These are phyloP conservation scores for Allodekkera sacchari DNA, from an alignment of 805 yeast species.

Conservation along the genomic window DNA sequence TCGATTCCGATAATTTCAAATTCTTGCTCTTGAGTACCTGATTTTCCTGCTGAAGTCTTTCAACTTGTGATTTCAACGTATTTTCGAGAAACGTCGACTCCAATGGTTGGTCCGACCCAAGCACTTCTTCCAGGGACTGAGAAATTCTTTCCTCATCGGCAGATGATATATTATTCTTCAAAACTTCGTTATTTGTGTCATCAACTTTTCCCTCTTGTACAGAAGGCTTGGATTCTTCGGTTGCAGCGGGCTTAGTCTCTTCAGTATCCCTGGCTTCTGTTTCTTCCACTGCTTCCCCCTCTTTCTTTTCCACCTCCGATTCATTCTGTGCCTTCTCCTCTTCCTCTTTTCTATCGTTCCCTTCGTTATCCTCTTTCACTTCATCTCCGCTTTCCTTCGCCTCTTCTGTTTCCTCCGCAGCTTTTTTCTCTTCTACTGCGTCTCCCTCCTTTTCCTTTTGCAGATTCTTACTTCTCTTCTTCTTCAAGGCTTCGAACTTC, in stretches of 20 bases:
- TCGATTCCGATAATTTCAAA: conserved; percentile 17
- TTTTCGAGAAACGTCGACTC: conserved; percentile 17
- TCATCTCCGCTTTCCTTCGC: conserved; percentile 4
- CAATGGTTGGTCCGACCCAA: conserved; percentile 8
- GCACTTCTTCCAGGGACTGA: conserved; percentile 12
- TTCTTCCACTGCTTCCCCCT: conserved; percentile 3
- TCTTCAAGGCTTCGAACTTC: conserved; percentile 26
- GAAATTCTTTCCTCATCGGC: conserved; percentile 1
- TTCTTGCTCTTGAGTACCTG: conserved; percentile 14
- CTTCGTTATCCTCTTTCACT: conserved; percentile 4
- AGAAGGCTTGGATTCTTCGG: not conserved
- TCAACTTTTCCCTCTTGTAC: conserved; percentile 1
- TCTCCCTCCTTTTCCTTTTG: conserved; percentile 7
- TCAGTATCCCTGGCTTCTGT: no score
- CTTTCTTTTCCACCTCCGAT: not conserved
- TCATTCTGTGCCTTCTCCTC: conserved; percentile 3
- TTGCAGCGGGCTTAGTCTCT: not conserved
- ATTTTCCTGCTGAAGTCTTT: conserved; percentile 15
- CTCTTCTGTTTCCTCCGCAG: conserved; percentile 3
- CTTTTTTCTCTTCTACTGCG: conserved; percentile 3
- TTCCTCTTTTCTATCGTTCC: not conserved
- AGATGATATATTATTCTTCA: not conserved
- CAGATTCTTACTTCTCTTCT: conserved; percentile 15
- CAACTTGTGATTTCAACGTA: conserved; percentile 26
- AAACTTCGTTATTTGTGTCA: conserved; percentile 1